These are phyloP conservation scores for Stachybotrys chlorohalonatus DNA, from an alignment of 2,329 filamentous ascomycete genomes.

Conservation along the genomic window DNA sequence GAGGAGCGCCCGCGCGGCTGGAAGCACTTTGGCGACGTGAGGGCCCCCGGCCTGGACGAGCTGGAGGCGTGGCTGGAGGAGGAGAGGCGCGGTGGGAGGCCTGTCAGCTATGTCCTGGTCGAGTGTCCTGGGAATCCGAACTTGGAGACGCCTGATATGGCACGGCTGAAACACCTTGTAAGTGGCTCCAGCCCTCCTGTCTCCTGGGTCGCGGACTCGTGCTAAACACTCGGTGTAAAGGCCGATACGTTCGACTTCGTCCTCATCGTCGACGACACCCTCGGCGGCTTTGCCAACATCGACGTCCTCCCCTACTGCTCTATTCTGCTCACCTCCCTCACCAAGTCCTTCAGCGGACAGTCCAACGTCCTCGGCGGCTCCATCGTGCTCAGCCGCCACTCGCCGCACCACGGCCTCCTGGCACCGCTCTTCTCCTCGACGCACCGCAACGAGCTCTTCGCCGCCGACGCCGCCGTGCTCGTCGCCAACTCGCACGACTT, in stretches of 20 bases:
- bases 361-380: conserved; percentile 47
- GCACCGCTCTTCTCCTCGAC: conserved; percentile 14
- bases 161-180: conserved; percentile 28
- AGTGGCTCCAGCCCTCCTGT: conserved; percentile 8
- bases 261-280: conserved; percentile 38
- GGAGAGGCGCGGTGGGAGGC: conserved; percentile 25
- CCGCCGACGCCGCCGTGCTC: conserved; percentile 34
- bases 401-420: conserved; percentile 28
- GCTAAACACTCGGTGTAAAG: conserved; percentile 1
- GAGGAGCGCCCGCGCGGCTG: conserved; percentile 32
- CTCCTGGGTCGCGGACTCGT: not conserved
- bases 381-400: conserved; percentile 37
- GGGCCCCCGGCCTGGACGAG: conserved; percentile 28
- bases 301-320: conserved; percentile 41
- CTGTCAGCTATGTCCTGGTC: conserved; percentile 35
- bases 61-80: conserved; percentile 35
- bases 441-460: conserved; percentile 36
- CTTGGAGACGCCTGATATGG: conserved; percentile 21
- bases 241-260: conserved; percentile 35
- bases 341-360: conserved; percentile 50
- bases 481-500: conserved; percentile 35
- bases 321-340: conserved; percentile 41
- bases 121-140: conserved; percentile 34
- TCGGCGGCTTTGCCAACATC: conserved; percentile 38
- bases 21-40: conserved; percentile 38